Evolutionary conservation across 352 stramenopile genomes (phyloP).

Genomic region (Globisporangium nunn): DNA sequence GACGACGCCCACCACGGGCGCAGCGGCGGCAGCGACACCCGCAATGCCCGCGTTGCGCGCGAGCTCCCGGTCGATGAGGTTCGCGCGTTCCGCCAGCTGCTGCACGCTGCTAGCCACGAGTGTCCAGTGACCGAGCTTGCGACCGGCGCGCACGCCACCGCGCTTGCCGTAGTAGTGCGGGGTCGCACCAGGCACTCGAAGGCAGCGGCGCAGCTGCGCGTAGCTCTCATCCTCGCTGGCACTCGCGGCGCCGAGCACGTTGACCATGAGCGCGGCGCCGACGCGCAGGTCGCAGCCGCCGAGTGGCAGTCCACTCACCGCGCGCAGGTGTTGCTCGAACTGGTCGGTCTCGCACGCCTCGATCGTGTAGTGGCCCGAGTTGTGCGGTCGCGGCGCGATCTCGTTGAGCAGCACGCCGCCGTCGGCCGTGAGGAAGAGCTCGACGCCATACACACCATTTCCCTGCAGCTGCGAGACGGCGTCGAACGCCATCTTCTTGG

Average conservation of each 20-base stretch:
- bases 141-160: slow-evolving; percentile 72
- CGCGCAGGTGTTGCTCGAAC: slow-evolving; percentile 98
- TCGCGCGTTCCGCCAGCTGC: slow-evolving; percentile 75
- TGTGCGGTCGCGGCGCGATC: slow-evolving; percentile 95
- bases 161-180: slow-evolving; percentile 97
- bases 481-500: slow-evolving; percentile 46
- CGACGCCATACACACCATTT: slow-evolving; percentile 94
- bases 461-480: slow-evolving; percentile 80
- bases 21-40: slow-evolving; percentile 5
- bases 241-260: slow-evolving; percentile 70
- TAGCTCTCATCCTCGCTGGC: slow-evolving; percentile 83
- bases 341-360: slow-evolving; percentile 96
- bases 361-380: slow-evolving; percentile 99
- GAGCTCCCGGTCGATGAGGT: slow-evolving; percentile 36
- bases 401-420: slow-evolving; percentile 94
- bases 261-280: slow-evolving; percentile 88
- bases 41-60: slow-evolving; percentile 33
- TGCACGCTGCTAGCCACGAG: slow-evolving; percentile 85
- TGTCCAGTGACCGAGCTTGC: slow-evolving; percentile 98
- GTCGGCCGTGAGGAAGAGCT: slow-evolving; percentile 93
- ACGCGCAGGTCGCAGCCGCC: slow-evolving; percentile 90
- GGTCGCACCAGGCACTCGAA: slow-evolving; percentile 75
- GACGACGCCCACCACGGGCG: slow-evolving; percentile 78
- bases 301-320: slow-evolving; percentile 91
- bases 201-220: slow-evolving; percentile 43